Evolutionary conservation across 129 eudicot genomes (phyloP), one percentile per base, ranked within the genome.

Genomic region (Silybum marianum): DNA sequence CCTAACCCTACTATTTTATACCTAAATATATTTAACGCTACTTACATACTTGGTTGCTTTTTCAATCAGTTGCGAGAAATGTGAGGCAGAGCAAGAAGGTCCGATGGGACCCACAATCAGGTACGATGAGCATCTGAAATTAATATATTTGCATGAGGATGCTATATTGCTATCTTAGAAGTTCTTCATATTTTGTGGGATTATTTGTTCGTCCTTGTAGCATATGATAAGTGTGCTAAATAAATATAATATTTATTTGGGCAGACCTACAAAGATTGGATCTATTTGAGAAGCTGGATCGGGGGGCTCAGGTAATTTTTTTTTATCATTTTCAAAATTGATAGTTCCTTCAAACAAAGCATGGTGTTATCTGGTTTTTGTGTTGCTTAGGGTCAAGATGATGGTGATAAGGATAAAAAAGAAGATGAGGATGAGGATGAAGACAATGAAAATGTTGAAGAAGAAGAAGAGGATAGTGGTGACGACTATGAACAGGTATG

Each of bases 341-440:
- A 14, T 0, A 72, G 67, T 71, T 70, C 40, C 26, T 48, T 58
- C n/a, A 6, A 58, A 44, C 18, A 54, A 69, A 71, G 58, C 38
- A 34, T 34, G 65, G 10, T 38, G 60, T 77, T 30, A 32, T 19
- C 6, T 19, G 80, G 24, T 70, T 13, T 40, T 38, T 54, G 28
- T 30, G 79, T 77, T 71, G 72, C 28, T 19, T 74, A 89, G 98
- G 86, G 76, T 23, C 71, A 80, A 73, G 91, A 83, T 18, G 88
- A 81, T 11, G 89, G 68, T 74, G 85, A 78, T 36, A 82, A 76
- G 71, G 93, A 83, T 48, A 84, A 90, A 83, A 88, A 94, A 74
- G 95, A 91, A 40, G 92, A 88, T 10, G 98, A 91, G 36, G 87
- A 84, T 0, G 97, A 90, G 63, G 97, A 94, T 26, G 94, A 90